Percentiles rank a stretch among this genome's conserved stretches.
Conservation (phyloP, 805 yeast species). For the Candida khao-thaluensis region DNA sequence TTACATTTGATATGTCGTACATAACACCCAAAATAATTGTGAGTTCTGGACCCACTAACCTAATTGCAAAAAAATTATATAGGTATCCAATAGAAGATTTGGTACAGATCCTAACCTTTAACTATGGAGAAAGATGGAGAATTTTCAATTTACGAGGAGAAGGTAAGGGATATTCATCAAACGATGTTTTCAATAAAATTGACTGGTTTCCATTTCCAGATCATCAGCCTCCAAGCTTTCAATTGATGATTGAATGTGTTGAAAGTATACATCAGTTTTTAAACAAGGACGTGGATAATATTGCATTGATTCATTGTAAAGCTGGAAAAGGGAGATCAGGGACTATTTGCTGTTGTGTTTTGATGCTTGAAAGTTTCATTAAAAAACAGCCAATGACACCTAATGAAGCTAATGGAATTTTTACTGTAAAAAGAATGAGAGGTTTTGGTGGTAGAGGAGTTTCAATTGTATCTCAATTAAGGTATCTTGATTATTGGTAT, state of each 20-base stretch:
- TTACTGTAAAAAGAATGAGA: slow-evolving; percentile 59
- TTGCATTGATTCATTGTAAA: slow-evolving; percentile 79
- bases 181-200: slow-evolving; percentile 37
- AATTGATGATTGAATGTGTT: slow-evolving; percentile 44
- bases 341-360: slow-evolving; percentile 63
- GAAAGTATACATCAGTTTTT: slow-evolving; percentile 48
- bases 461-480: slow-evolving; percentile 63
- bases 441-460: slow-evolving; percentile 62
- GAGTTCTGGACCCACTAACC: slow-evolving; percentile 69
- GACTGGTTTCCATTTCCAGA: slow-evolving; percentile 64
- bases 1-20: slow-evolving; percentile 60
- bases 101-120: slow-evolving; percentile 41
- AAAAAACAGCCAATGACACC: slow-evolving; percentile 27
- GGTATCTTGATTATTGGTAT: slow-evolving; percentile 59
- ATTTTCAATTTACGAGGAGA: slow-evolving; percentile 73
- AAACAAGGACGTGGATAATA: slow-evolving; percentile 30
- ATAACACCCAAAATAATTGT: slow-evolving; percentile 66
- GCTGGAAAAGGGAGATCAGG: slow-evolving; percentile 95
- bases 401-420: slow-evolving; percentile 49
- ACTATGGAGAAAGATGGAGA: slow-evolving; percentile 63
- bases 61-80: slow-evolving; percentile 42
- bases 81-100: slow-evolving; percentile 55
- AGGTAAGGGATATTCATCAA: slow-evolving; percentile 36
- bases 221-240: slow-evolving; percentile 72
- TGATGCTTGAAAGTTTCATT: slow-evolving; percentile 46